Base-by-base conservation (phyloP, 306 rosid species). In the Fagus crenata region DNA sequence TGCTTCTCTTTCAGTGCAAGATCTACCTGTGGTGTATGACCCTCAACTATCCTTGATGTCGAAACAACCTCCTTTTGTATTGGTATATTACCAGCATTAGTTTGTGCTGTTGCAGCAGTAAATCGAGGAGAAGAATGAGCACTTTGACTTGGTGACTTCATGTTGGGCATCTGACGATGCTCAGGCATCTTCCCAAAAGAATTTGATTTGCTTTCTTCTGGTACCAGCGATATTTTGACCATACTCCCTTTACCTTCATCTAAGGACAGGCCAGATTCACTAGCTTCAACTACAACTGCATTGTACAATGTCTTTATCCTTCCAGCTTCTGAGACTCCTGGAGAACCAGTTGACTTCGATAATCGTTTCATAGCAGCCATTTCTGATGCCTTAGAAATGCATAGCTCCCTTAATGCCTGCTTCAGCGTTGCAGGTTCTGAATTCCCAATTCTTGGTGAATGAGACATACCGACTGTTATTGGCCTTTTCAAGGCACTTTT, bases 371-470 rank as follows among this genome's bases (percentile, higher is more conserved):
- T 89, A 42, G 97, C 97, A 69, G 99, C 99, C 96, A 92, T 85
- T 89, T 95, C 97, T 4, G 99, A 92, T 49, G 99, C 99, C 93
- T 95, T 95, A 12, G 99, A 89, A 85, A 95, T 86, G 73, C 92
- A 89, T 31, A 86, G 87, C 75, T 95, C 99, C 84, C 99, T 90
- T 56, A 95, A 84, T 9, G 99, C 99, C 80, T 92, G 99, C 89
- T 95, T 95, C 80, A 95, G 77, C 75, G 83, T 90, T 35, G 84
- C 91, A 53, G 92, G 81, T 68, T 90, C 97, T 53, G 93, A 85
- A 82, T 65, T 61, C 18, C 94, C 93, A 76, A 81, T 65, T 75
- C 91, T 90, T 2, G 95, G 96, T 39, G 97, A 86, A 18, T 83
- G 88, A 72, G 96, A 55, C 73, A 84, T 86, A 31, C 93, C 92